Evolutionary conservation across 2,329 filamentous ascomycete genomes (phyloP), one percentile per base, ranked within the genome.

Genomic region (Pseudocercospora cruenta): DNA sequence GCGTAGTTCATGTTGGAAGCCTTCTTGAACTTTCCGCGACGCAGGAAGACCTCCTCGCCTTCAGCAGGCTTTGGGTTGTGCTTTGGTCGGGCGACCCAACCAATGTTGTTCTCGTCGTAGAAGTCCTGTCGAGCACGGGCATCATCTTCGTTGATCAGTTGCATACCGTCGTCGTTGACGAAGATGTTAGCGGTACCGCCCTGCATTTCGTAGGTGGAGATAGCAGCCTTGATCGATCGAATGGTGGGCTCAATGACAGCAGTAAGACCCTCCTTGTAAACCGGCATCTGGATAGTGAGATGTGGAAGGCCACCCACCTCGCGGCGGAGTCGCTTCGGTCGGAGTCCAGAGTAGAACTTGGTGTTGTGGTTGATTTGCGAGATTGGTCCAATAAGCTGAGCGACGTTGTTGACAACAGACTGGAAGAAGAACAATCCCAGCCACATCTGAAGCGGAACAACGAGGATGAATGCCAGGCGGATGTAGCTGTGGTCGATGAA

Each of bases 1-100:
- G 85, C 87, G 74, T 89, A 91, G 78, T 91, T 91, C 88, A 91
- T 91, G 80, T 91, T 91, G 31, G 88, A 90, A 2, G 88, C 88
- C 78, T 91, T 91, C 80, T 91, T 91, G 81, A 90, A 91, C 76
- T 90, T 90, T 67, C 88, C 88, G 54, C 82, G 82, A 63, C 87
- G 82, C 21, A 83, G 66, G 70, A 86, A 88, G 1, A 79, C 77
- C n/a, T 78, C 55, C 55, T 82, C 78, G 55, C 81, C 81, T 28
- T 86, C 81, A 2, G 80, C 79, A 33, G 83, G 82, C 69, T 85
- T 84, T 22, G 84, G 78, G 73, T 86, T 84, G 70, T 84, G 81
- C 70, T 79, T 80, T 7, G 82, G 82, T 36, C 82, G 79, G 4
- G 82, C 77, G 10, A 82, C 81, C 82, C 82, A 84, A 8, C 82